Base-by-base conservation (phyloP, 2,329 filamentous ascomycete genomes). In the Arachnopeziza araneosa region DNA sequence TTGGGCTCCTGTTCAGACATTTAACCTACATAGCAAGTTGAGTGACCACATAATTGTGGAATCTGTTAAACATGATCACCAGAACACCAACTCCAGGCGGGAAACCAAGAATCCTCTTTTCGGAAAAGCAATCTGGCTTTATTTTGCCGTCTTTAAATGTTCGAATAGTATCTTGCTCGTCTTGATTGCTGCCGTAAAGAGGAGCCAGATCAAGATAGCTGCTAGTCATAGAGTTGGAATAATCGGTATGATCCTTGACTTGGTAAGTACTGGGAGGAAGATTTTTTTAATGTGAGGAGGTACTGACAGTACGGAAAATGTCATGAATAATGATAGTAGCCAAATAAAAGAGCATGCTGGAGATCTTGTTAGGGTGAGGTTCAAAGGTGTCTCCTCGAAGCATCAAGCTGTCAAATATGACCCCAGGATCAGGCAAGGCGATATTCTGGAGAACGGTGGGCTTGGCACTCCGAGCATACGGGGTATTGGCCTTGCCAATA, bases 21-120 rank as follows among this genome's bases (percentile, higher is more conserved):
- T 21, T 21, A 21, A 66, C 68, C 65, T 58, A 71, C 69, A 81
- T 77, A 0, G 89, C 89, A 21, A 97, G 78, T 62, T 93, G 88
- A 57, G 86, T 83, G 1, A 90, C 92, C 0, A 92, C 84, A 65
- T 95, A 82, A 75, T 98, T 97, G 75, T 97, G 93, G 54, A 68
- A 70, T 54, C 85, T 75, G 68, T 88, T 88, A 75, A 91, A 87
- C 88, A 92, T 91, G 73, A 93, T 81, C 26, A 93, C 75, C 2
- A 93, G 69, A 4, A 90, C 85, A 59, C 84, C 82, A 4, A 89
- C 87, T 14, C 88, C 88, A 0, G 90, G 87, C 0, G 89, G 90
- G 68, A 90, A 87, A 10, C 84, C 87, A 24, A 87, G 74, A 1
- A 92, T 76, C 57, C 89, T 81, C 73, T 86, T 85, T 69, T 91